Base-by-base conservation (phyloP, 345 rosid species). In the Barbarea vulgaris region DNA sequence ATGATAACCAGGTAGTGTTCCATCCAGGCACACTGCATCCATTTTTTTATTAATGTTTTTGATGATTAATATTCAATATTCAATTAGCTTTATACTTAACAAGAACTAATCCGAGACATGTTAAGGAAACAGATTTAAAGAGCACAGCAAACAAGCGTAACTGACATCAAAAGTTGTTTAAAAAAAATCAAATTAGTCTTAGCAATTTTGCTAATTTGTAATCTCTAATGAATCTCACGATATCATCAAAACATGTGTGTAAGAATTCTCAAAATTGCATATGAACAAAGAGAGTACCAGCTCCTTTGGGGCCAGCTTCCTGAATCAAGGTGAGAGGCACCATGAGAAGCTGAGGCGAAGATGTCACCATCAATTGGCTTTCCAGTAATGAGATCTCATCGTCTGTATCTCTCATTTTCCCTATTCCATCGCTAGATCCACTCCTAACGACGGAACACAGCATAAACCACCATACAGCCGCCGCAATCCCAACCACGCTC, bases 1-100 rank as follows among this genome's bases (percentile, higher is more conserved):
- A 85, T 93, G 98, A 77, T 93, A 93, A 64, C 93, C 98, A 41
- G 98, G 98, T 60, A 81, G 59, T 41, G 96, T 89, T 65, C 98
- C 96, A 84, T 93, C 98, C 77, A 91, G 69, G 46, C 98, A 93
- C 31, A 93, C 97, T 91, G 85, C 75, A 48, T 15, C 70, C 27
- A 12, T 5, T 13, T 13, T 42, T 42, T 2, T 30, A 19, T 21
- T 25, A 27, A 19, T 50, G 18, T 41, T 62, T 18, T n/a, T 24
- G 25, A 24, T 24, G 28, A 48, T 33, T 48, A 47, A 46, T 12
- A 52, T 21, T 11, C 53, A 18, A 42, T 17, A 51, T 30, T 55
- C 27, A 33, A 15, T 14, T 3, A 22, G 9, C 67, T 39, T 61
- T 61, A 15, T 22, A 56, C 36, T 21, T 42, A 52, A 48, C 15